phyloP scores from a whole-genome alignment of 2,329 filamentous ascomycete species.

The Chaetomiaceae sp. region DNA sequence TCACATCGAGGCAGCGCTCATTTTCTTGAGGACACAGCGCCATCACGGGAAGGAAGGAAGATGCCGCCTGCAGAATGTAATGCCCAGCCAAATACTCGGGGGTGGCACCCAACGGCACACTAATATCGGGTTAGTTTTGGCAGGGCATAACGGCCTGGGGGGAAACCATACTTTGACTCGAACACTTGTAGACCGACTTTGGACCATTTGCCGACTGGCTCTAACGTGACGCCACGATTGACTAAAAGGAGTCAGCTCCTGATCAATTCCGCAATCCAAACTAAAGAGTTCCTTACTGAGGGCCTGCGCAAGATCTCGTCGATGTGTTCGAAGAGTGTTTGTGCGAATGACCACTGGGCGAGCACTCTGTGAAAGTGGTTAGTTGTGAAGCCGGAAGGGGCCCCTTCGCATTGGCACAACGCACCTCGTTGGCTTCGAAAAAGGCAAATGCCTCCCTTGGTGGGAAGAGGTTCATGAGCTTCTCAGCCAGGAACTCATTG shows the following conservation, averaged over 20 bases:
- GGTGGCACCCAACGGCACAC: slow-evolving; percentile 78
- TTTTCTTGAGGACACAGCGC: slow-evolving; percentile 89
- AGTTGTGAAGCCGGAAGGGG: not conserved
- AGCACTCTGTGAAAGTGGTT: slow-evolving; percentile 38
- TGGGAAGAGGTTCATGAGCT: slow-evolving; percentile 88
- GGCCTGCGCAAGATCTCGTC: slow-evolving; percentile 79
- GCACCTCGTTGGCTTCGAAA: slow-evolving; percentile 93
- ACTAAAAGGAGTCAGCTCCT: slow-evolving; percentile 35
- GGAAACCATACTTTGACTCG: slow-evolving; percentile 63
- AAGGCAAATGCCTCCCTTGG: slow-evolving; percentile 94
- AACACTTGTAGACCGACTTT: slow-evolving; percentile 97
- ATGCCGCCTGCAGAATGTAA: slow-evolving; percentile 96
- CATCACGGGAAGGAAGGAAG: slow-evolving; percentile 97
- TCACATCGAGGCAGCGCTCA: slow-evolving; percentile 75
- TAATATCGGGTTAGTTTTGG: not conserved
- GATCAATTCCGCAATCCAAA: not conserved
- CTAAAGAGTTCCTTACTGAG: slow-evolving; percentile 46
- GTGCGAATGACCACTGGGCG: slow-evolving; percentile 94
- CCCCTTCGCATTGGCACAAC: not conserved
- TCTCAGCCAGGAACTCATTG: slow-evolving; percentile 89
- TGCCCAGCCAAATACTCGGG: slow-evolving; percentile 96
- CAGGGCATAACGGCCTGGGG: not conserved
- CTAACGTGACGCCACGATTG: slow-evolving; percentile 91
- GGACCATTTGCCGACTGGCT: slow-evolving; percentile 97
- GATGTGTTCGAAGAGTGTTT: slow-evolving; percentile 79